Evolutionary conservation across 2,329 filamentous ascomycete species (phyloP), one percentile per base, ranked within the genome.

Genomic region (Talaromyces sp.): DNA sequence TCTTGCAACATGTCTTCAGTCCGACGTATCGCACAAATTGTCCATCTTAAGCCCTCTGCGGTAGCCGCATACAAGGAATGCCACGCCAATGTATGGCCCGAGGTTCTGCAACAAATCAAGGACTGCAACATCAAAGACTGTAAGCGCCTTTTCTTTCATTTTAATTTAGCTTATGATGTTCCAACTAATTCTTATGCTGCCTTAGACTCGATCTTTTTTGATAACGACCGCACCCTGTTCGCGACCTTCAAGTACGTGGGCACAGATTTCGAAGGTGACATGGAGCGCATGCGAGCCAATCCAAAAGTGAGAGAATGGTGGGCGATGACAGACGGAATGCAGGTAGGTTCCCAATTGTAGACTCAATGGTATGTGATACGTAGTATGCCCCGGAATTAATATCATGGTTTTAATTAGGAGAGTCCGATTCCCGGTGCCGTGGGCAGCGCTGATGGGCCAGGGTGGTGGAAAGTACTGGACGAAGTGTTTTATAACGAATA

Each of bases 221-320:
- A 89, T 62, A 86, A 90, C 65, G 78, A 85, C 11, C 73, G 82
- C 49, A 86, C 86, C 37, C 78, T 93, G 1, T 92, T 92, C 67
- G 87, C 87, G 0, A 85, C 78, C 20, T 90, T 91, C 78, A 91
- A 90, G 69, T 93, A 92, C 64, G 78, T 88, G n/a, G 89, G 90
- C 0, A 82, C 82, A 54, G 82, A 90, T 58, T 91, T 83, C 55
- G 85, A 82, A 2, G 86, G 79, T 9, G 89, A 93, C 66, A 92
- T 93, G 90, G 81, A 83, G 70, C 80, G 78, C 56, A 91, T 92
- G 88, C 79, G 81, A 1, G 84, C 83, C 52, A 90, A 91, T 62
- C 81, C 83, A 1, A 86, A 86, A 65, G 87, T 92, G 30, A 81
- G 84, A 50, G 85, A 88, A 70, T 93, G 89, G 90, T 93, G 89